Base-by-base conservation (phyloP, 495 filamentous ascomycete species). In the Penicillium goetzii region DNA sequence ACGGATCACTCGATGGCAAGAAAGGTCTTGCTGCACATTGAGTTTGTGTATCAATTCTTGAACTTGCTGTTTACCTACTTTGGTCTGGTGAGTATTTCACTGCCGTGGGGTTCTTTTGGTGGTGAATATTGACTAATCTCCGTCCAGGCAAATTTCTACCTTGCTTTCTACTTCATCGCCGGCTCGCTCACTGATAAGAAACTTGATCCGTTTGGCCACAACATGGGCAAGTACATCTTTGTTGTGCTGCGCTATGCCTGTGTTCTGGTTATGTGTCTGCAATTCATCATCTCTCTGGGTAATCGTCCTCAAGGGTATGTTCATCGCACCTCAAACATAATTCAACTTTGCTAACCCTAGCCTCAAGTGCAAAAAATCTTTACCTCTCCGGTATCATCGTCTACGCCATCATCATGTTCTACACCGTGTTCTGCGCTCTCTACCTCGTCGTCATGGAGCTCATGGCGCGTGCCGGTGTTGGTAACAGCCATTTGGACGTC, bases 261-360 rank as follows among this genome's bases (percentile, higher is more conserved):
- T 74, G 82, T 96, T 8, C 81, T 99, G 38, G 84, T 97, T 53
- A 97, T 97, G 76, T 90, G 88, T 76, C 89, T 91, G 61, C 95
- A 98, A 73, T 99, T 99, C 74, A 97, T 99, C 72, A 85, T 99
- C 21, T 95, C 91, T n/a, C 92, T 99, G 80, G 96, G 96, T 54
- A 99, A 99, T 78, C 88, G 96, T 43, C 96, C 96, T 19, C 96
- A 99, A 79, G 96, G 95, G 84, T 86, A 75, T 76, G 81, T 63
- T 15, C 19, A 19, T 47, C 0, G 7, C 55, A 21, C 21, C 15
- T 25, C 6, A 53, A 30, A 10, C 10, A 14, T 26, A 15, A 33
- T 0, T 11, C 7, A 3, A 7, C 12, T 11, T 26, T 58, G 59
- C 59, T 64, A 63, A 67, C 49, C 34, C 34, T 62, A 25, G 10